These are phyloP conservation scores for Mycena galericulata DNA, from an alignment of 768 basidiomycete species.

Conservation along the genomic window DNA sequence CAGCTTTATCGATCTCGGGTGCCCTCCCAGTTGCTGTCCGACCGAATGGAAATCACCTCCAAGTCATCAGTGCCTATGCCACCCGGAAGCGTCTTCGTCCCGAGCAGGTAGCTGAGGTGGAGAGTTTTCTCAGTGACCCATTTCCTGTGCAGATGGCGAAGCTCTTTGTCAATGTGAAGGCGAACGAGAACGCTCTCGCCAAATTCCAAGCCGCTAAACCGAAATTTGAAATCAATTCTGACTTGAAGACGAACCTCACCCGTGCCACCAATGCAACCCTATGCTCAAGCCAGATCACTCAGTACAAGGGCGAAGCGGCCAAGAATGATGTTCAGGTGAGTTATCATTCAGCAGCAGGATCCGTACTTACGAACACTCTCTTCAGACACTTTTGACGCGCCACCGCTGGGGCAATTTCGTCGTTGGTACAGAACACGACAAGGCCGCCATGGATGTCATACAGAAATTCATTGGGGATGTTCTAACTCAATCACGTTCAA, in stretches of 20 bases:
- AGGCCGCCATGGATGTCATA: constrained; percentile 9
- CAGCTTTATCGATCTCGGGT: neutral
- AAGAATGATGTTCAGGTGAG: constrained; percentile 12
- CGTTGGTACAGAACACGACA: constrained; percentile 12
- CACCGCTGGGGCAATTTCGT: constrained; percentile 22
- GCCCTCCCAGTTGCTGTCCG: neutral
- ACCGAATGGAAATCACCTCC: constrained; percentile 15
- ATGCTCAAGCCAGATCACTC: neutral
- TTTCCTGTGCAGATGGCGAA: neutral
- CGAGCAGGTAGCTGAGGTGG: constrained; percentile 11
- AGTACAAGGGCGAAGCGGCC: constrained; percentile 1
- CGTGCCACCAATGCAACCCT: constrained; percentile 10
- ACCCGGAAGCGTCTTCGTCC: constrained; percentile 16
- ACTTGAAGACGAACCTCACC: constrained; percentile 11
- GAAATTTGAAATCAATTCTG: constrained; percentile 11
- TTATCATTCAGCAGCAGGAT: neutral
- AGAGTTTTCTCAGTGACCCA: constrained; percentile 8
- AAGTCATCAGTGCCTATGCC: neutral
- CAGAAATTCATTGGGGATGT: neutral
- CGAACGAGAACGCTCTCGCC: constrained; percentile 5
- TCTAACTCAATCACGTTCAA: constrained; percentile 8
- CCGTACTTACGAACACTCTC: neutral
- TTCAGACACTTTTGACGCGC: constrained; percentile 2
- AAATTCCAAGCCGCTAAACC: constrained; percentile 22
- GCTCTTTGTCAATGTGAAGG: neutral